Base-by-base conservation (phyloP, 2,329 filamentous ascomycete genomes). In the Tolypocladium paradoxum region DNA sequence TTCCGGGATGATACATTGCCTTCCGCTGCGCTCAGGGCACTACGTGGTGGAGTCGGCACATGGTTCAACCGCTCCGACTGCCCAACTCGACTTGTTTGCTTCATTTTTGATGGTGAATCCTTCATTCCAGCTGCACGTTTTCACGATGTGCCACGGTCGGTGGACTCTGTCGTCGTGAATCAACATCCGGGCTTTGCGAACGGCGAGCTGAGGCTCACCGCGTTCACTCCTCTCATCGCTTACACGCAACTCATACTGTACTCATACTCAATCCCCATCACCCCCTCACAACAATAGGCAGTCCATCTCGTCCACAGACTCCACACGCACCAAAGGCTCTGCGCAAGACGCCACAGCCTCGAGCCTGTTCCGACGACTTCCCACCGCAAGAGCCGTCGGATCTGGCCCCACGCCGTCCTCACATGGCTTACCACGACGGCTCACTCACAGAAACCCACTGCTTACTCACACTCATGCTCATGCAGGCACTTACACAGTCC, bases 41-140 rank as follows among this genome's bases (percentile, higher is more conserved):
- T 27, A 14, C 38, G 38, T 14, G 48, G 18, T 22, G 43, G 31
- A 4, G 4, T 48, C 50, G 50, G 50, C 38, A 12, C 33, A 48
- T 48, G 43, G 50, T 52, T 52, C 31, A 20, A n/a, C 50, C 50
- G 50, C 35, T 52, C 50, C 50, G 50, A n/a, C n/a, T n/a, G n/a
- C n/a, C n/a, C 6, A 48, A 43, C 6, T 22, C 11, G 5, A 12
- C 12, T 7, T 27, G 3, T 24, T 24, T 24, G 38, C 38, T 43
- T 18, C 14, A 18, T 18, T 43, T 2, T 4, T 9, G 8, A 31
- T 11, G 8, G 3, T 31, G 3, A 31, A 33, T 33, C 11, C 3
- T 6, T 33, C 31, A 33, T 33, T 33, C 3, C 5, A 33, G 11
- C 31, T 12, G 31, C 31, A 12, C 14, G 11, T 27, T 27, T 24